These are phyloP conservation scores for Penicillium bovifimosum DNA, from an alignment of 495 filamentous ascomycete genomes.

Conservation along the genomic window DNA sequence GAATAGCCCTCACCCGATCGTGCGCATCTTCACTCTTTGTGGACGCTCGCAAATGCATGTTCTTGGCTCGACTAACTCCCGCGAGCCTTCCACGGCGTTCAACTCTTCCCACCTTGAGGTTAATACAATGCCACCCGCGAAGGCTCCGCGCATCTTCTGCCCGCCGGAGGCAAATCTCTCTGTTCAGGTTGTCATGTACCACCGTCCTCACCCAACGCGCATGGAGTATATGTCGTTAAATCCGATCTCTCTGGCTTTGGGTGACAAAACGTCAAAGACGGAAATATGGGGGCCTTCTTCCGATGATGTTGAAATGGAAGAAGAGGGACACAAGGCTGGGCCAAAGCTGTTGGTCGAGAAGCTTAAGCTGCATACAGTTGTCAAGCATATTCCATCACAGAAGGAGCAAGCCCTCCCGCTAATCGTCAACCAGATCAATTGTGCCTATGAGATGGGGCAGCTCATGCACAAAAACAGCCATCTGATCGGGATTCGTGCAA, in stretches of 20 bases:
- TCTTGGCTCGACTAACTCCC: constrained; percentile 69
- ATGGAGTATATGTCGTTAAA: constrained; percentile 97
- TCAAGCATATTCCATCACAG: constrained; percentile 65
- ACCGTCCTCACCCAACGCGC: constrained; percentile 73
- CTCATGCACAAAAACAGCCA: constrained; percentile 83
- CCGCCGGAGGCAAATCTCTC: constrained; percentile 53
- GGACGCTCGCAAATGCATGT: constrained; percentile 79
- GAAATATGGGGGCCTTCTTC: constrained; percentile 24
- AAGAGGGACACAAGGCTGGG: constrained; percentile 60
- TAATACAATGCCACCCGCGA: constrained; percentile 49
- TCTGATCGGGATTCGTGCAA: constrained; percentile 70
- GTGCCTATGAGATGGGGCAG: constrained; percentile 79
- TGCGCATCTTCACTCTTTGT: constrained; percentile 77
- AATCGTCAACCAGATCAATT: constrained; percentile 94
- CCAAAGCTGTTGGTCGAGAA: constrained; percentile 73
- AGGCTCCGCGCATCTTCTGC: constrained; percentile 68
- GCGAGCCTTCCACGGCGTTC: constrained; percentile 43
- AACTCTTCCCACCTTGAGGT: constrained; percentile 68
- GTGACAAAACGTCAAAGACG: constrained; percentile 55
- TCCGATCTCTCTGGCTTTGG: constrained; percentile 83
- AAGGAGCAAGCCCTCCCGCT: constrained; percentile 76
- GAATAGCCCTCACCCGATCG: constrained; percentile 73
- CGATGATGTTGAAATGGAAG: constrained; percentile 37
- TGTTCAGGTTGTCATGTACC: constrained; percentile 83
- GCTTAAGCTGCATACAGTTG: constrained; percentile 78